Conservation (phyloP, 257 asterid species). For the Petunia axillaris region DNA sequence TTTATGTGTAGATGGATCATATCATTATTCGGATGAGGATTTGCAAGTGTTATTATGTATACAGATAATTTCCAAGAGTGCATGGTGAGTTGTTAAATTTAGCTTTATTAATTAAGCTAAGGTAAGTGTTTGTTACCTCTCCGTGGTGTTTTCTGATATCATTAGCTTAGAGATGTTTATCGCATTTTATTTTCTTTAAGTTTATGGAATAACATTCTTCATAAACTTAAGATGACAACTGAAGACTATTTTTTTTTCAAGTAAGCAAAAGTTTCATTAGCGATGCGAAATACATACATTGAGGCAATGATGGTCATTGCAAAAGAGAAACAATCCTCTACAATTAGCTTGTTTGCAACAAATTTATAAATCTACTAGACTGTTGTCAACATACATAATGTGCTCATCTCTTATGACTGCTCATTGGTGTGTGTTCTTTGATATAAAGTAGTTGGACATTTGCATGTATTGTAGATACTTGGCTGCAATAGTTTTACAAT, state of each 20-base stretch:
- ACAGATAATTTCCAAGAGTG: slow-evolving; percentile 70
- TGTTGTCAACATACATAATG: not conserved
- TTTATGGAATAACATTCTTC: too few relatives aligned
- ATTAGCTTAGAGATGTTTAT: not conserved
- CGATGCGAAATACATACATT: not conserved
- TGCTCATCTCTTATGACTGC: too few relatives aligned
- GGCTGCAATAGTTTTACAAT: too few relatives aligned
- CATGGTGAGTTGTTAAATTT: slow-evolving; percentile 60
- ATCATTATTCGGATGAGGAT: slow-evolving; percentile 58
- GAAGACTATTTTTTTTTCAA: not conserved
- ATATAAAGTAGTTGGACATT: too few relatives aligned
- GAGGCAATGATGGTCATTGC: not conserved
- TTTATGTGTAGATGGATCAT: slow-evolving; percentile 47
- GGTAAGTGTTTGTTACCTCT: slow-evolving; percentile 16
- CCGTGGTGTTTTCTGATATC: not conserved
- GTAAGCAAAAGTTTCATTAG: not conserved
- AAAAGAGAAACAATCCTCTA: not conserved
- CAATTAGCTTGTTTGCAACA: not conserved
- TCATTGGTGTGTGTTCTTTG: too few relatives aligned
- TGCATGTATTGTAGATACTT: too few relatives aligned
- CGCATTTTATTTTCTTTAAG: not conserved
- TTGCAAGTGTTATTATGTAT: slow-evolving; percentile 62
- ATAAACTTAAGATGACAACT: slow-evolving; percentile 8
- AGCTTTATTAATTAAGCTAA: not conserved
- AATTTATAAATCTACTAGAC: slow-evolving; percentile 6